Percentiles rank a stretch among this genome's conserved stretches.
Conservation (phyloP, 768 basidiomycete genomes). For the Lentinula raphanica region DNA sequence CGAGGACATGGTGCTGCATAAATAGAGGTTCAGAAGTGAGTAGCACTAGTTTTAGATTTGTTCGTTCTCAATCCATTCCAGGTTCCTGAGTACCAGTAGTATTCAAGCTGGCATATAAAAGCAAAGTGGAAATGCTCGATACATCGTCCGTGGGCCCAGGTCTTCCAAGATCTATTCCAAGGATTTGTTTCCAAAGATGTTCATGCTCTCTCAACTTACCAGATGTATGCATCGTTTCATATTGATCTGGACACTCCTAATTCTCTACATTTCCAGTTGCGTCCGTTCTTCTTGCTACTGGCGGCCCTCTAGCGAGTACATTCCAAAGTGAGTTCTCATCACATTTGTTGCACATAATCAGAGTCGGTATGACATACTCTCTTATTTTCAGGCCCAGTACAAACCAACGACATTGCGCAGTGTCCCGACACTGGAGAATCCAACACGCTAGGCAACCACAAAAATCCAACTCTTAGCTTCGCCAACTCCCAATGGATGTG, state of each 20-base stretch:
- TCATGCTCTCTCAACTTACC: neutral
- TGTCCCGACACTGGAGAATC: neutral
- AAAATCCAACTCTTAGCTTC: neutral
- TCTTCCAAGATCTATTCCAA: neutral
- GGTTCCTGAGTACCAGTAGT: too few species aligned
- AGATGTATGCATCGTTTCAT: neutral
- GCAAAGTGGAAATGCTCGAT: neutral
- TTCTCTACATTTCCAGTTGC: neutral
- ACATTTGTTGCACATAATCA: neutral
- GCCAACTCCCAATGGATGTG: slow-evolving; percentile 22
- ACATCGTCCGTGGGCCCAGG: neutral
- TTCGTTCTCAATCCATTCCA: too few species aligned
- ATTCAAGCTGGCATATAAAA: neutral
- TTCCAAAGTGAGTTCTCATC: neutral
- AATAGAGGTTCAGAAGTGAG: too few species aligned
- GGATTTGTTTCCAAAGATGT: too few species aligned
- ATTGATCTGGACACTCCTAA: neutral
- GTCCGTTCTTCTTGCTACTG: neutral
- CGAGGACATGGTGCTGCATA: too few species aligned
- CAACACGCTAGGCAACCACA: neutral
- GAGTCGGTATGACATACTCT: neutral
- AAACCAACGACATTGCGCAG: neutral
- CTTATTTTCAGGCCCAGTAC: neutral
- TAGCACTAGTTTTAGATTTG: too few species aligned
- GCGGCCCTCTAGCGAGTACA: neutral